These are phyloP conservation scores for Astraeus odoratus DNA, from an alignment of 768 basidiomycete species.

Conservation along the genomic window DNA sequence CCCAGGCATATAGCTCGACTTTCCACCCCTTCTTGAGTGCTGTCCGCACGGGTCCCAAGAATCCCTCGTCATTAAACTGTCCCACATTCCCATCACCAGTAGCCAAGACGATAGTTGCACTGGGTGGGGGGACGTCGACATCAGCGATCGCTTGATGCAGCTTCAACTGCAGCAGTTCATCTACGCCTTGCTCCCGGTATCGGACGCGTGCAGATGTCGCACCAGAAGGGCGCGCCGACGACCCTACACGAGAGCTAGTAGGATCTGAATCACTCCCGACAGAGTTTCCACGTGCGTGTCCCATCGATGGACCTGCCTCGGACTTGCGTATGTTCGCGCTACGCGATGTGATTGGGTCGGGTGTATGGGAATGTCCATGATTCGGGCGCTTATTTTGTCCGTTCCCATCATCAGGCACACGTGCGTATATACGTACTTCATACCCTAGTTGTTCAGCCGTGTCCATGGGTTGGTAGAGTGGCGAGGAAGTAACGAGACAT, in stretches of 20 bases:
- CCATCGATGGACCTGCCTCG: constrained; percentile 9
- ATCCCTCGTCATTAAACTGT: constrained; percentile 91
- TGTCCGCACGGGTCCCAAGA: constrained; percentile 78
- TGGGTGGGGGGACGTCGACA: constrained; percentile 53
- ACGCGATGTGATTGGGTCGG: constrained; percentile 12
- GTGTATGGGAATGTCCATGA: background rate
- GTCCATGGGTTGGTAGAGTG: constrained; percentile 78
- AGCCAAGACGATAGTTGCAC: constrained; percentile 81
- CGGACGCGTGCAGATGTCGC: constrained; percentile 28
- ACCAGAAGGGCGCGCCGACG: constrained; percentile 23
- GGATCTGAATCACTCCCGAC: constrained; percentile 23
- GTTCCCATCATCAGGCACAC: constrained; percentile 64
- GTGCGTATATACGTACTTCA: constrained; percentile 60
- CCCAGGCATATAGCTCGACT: constrained; percentile 94
- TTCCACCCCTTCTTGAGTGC: constrained; percentile 88
- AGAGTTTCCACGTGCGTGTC: constrained; percentile 12
- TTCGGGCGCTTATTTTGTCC: constrained; percentile 44
- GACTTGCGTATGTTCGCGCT: constrained; percentile 17
- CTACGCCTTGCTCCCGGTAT: constrained; percentile 89
- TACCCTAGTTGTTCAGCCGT: constrained; percentile 67
- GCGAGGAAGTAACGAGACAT: constrained; percentile 75
- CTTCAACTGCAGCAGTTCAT: constrained; percentile 91
- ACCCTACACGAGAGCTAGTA: constrained; percentile 11
- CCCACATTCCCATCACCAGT: constrained; percentile 92
- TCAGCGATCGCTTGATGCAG: constrained; percentile 79